Percentiles rank a stretch among this genome's conserved stretches.
Evolutionary conservation across 2,329 filamentous ascomycete genomes (phyloP).

Genomic region (Niveomyces coronatus): DNA sequence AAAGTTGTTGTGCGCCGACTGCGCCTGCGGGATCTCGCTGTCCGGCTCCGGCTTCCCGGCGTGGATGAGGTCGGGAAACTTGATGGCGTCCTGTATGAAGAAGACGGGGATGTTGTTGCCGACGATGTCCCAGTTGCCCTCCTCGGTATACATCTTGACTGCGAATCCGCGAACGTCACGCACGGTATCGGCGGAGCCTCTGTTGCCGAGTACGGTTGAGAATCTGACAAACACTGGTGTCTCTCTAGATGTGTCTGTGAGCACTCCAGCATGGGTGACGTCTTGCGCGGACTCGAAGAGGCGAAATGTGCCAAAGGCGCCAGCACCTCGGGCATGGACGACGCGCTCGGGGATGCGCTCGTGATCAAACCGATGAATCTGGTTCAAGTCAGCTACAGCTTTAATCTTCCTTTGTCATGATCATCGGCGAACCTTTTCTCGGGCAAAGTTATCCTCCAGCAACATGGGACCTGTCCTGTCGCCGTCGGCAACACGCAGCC

Average conservation of each 20-base stretch:
- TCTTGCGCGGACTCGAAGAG: conserved; percentile 57
- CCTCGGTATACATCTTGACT: conserved; percentile 54
- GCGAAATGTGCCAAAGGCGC: conserved; percentile 60
- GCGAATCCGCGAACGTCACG: conserved; percentile 78
- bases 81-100: conserved; percentile 67
- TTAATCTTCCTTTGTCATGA: neutral
- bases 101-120: conserved; percentile 69
- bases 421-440: conserved; percentile 53
- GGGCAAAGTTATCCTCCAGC: conserved; percentile 60
- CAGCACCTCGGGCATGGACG: conserved; percentile 61
- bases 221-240: conserved; percentile 65
- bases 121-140: conserved; percentile 68
- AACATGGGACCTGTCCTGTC: conserved; percentile 56
- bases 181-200: conserved; percentile 70
- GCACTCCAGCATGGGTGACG: conserved; percentile 54
- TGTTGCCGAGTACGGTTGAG: conserved; percentile 66
- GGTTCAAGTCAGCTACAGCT: neutral
- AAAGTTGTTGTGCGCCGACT: conserved; percentile 63
- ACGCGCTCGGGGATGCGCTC: conserved; percentile 49
- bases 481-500: conserved; percentile 55
- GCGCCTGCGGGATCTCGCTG: conserved; percentile 60
- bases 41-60: conserved; percentile 60
- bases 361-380: conserved; percentile 68
- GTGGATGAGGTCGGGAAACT: conserved; percentile 59
- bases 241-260: conserved; percentile 44